Evolutionary conservation across 192 early-diverging fungal genomes (phyloP).

Genomic region (Coemansia sp.): DNA sequence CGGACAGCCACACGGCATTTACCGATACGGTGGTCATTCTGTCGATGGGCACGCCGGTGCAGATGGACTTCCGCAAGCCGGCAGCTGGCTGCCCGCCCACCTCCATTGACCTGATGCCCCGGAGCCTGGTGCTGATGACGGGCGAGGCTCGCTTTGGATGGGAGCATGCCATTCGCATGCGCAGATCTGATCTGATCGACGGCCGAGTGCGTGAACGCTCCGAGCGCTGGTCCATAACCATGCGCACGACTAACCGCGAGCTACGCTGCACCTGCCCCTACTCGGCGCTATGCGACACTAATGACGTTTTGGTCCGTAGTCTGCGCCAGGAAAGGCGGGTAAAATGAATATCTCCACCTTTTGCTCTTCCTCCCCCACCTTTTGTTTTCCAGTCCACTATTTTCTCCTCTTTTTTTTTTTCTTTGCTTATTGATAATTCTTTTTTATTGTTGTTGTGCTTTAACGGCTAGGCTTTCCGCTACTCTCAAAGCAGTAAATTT

Average conservation of each 20-base stretch:
- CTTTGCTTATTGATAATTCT: not conserved
- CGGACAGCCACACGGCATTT: constrained; percentile 53
- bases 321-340: constrained; percentile 2
- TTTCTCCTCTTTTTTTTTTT: not conserved
- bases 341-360: not conserved
- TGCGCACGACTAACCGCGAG: constrained; percentile 16
- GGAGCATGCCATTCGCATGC: constrained; percentile 55
- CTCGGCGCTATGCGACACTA: constrained; percentile 23
- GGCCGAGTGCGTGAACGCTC: constrained; percentile 20
- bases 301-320: constrained; percentile 7
- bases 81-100: not conserved
- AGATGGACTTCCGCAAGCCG: constrained; percentile 57
- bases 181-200: constrained; percentile 45
- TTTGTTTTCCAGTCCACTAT: too few species aligned
- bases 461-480: not conserved
- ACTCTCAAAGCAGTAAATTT: not conserved
- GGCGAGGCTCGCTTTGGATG: constrained; percentile 52
- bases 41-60: constrained; percentile 50
- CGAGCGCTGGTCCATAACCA: constrained; percentile 37
- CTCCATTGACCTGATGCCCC: constrained; percentile 40
- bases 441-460: not conserved
- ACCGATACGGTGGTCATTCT: constrained; percentile 32
- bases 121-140: constrained; percentile 51
- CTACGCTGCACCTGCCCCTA: constrained; percentile 18
- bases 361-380: not conserved